Percentiles rank a stretch among this genome's conserved stretches.
These are phyloP conservation scores for Trypanosoma theileri DNA, from an alignment of 208 protist genomes.

Conservation along the genomic window DNA sequence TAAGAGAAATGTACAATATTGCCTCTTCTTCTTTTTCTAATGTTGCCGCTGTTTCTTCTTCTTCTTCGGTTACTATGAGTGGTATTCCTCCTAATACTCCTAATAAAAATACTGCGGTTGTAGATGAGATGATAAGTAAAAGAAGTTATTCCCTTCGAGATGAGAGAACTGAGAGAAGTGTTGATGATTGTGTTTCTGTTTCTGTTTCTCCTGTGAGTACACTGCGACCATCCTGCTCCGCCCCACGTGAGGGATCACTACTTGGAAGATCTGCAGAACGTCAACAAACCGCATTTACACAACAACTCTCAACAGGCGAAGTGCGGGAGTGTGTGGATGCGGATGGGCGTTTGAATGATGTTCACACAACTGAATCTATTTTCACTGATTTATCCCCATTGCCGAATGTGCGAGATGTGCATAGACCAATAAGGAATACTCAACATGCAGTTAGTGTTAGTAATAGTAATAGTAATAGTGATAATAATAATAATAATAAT, in stretches of 20 bases:
- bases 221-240: constrained; percentile 1
- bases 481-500: background rate
- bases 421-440: no score
- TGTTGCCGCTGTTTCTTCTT: background rate
- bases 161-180: background rate
- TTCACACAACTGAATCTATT: background rate
- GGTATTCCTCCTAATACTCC: background rate
- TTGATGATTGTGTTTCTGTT: constrained; percentile 4
- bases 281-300: background rate
- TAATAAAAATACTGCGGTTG: background rate
- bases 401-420: background rate
- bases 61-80: background rate
- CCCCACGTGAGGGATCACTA: constrained; percentile 4
- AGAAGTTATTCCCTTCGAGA: background rate
- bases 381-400: background rate
- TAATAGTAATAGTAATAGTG: background rate
- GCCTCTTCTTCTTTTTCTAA: background rate
- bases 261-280: background rate
- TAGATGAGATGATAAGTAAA: background rate
- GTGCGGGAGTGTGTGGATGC: constrained; percentile 1
- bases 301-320: background rate
- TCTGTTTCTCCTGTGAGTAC: constrained; percentile 21
- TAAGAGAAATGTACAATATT: constrained; percentile 19
- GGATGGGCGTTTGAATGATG: background rate
- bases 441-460: background rate